Conservation (phyloP, 192 early-diverging fungal genomes). For the Coemansia sp. region DNA sequence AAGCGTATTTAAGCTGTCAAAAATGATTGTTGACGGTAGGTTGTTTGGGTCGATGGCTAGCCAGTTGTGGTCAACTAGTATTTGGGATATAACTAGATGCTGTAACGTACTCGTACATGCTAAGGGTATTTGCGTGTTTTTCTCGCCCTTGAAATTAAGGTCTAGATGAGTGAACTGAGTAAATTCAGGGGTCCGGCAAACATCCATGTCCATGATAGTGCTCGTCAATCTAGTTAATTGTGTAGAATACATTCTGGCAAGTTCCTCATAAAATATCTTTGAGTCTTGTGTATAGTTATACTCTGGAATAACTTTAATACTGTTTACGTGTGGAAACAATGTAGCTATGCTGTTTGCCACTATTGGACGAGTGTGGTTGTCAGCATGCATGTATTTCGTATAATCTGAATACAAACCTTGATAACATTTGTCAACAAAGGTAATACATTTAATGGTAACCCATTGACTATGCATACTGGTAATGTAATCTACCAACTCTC, state of each 20-base stretch:
- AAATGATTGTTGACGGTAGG: neutral
- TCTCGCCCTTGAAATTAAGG: neutral
- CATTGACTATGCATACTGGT: no score
- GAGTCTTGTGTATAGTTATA: no score
- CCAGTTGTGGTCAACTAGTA: neutral
- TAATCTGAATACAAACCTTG: no score
- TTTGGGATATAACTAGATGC: neutral
- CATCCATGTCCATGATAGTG: neutral
- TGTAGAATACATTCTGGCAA: neutral
- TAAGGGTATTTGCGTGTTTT: neutral
- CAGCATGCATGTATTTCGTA: no score
- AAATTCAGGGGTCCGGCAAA: neutral
- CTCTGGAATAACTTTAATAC: no score
- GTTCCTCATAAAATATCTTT: no score
- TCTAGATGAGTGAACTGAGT: neutral
- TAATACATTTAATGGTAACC: no score
- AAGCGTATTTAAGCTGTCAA: neutral
- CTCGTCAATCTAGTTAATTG: neutral
- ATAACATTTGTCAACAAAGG: no score
- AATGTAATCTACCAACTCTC: no score
- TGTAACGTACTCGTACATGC: neutral
- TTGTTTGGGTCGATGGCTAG: neutral
- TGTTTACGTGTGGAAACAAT: no score
- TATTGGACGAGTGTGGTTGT: no score
- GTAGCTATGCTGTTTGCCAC: no score